Base-by-base conservation (phyloP, 2,329 filamentous ascomycete genomes). In the Huntiella omanensis region DNA sequence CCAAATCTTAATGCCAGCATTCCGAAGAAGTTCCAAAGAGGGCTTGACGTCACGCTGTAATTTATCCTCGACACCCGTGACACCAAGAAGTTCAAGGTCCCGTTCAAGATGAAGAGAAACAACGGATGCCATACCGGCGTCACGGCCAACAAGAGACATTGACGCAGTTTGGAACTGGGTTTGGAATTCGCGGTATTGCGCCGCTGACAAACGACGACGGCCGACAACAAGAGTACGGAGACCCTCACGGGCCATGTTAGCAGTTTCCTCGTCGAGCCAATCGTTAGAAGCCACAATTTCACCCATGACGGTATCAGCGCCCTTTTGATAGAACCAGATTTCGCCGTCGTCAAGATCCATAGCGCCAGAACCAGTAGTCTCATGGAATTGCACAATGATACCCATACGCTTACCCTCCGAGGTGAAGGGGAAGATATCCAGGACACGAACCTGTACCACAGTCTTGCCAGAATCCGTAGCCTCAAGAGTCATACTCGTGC, bases 1-100 rank as follows among this genome's bases (percentile, higher is more conserved):
- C 91, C 91, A 98, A 43, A 98, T 96, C 62, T 96, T 96, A 64
- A 98, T 91, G 19, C 91, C 91, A 0, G 91, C 91, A 56, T 98
- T 98, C 53, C 91, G 83, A 45, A 98, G 73, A 4, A 98, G 74
- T 61, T 98, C 92, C 4, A 98, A 70, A 0, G 86, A 94, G 1
- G 88, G 83, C 60, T 96, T 98, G 57, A 98, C 91, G 56, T 96
- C 86, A 52, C 79, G 80, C 59, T 98, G 91, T 10, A 98, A 73
- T 58, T 93, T 94, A 62, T 98, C 91, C 61, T 98, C 92, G 0
- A 98, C 91, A 52, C 91, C 91, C 1, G 91, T 98, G 10, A 98
- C 87, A n/a, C 91, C 91, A 1, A 96, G 72, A 4, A 98, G 74
- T 58, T 98, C 91, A 0, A 98, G 69, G 52, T 94, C 83, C 50